Base-by-base conservation (phyloP, 2,329 filamentous ascomycete species). In the Ophiosphaerella korrae region DNA sequence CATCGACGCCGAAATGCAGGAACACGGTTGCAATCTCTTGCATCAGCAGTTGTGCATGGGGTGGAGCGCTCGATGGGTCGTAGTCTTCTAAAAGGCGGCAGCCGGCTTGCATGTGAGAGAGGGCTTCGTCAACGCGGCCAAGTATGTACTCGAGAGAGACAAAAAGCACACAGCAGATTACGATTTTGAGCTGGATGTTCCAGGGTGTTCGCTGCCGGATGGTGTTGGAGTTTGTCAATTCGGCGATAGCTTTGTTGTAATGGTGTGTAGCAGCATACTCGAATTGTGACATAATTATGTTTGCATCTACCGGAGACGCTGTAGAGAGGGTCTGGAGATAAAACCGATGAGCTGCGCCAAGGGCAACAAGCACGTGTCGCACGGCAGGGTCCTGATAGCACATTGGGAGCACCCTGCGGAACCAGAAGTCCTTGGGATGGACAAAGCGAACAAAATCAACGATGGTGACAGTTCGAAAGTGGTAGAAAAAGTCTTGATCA, bases 91-190 rank as follows among this genome's bases (percentile, higher is more conserved):
- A 37, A 8, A 54, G 43, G 11, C 39, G 48, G n/a, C 38, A 37
- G 34, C 52, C 52, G 13, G 52, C 52, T 37, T 43, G 38, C 33
- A 54, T 47, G 12, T 54, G 52, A 36, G 43, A 43, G 14, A 54
- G 7, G 13, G 37, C 48, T 40, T 54, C 48, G 11, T 52, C 43
- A 18, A 41, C 38, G 34, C 48, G 52, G 14, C 52, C 52, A 3
- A 54, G 39, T 12, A 54, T 51, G 9, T 51, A 42, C 34, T 54
- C 52, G 18, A 52, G 40, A 23, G 48, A 54, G 12, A 54, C 52
- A 40, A 54, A 54, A 29, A 54, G 52, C 23, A 48, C 34, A 35
- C 52, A 54, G 39, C 52, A 51, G 18, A 35, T 40, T 12, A 52
- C 14, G 12, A 43, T 51, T 23, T 14, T 47, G 26, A 51, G 37